Percentiles rank a stretch among this genome's conserved stretches.
Evolutionary conservation across 1,139 yeast genomes (phyloP).

Genomic region (Sugiyamaella sp.): DNA sequence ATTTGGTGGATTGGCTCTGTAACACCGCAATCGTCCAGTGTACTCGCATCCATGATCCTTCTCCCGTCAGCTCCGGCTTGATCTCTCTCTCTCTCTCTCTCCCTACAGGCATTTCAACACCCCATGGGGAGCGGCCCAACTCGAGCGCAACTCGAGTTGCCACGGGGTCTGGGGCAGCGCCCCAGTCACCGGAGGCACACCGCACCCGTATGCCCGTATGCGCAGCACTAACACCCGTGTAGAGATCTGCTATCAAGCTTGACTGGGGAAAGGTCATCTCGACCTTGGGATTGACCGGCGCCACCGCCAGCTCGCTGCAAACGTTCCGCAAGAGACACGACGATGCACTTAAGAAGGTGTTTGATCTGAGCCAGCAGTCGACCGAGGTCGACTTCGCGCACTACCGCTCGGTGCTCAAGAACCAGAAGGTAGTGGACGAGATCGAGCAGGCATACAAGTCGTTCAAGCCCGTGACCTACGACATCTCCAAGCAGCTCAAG

Average conservation of each 20-base stretch:
- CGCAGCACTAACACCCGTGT: constrained; percentile 9
- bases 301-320: constrained; percentile 84
- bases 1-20: too few relatives aligned
- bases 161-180: constrained; percentile 5
- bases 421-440: constrained; percentile 77
- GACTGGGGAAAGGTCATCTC: constrained; percentile 94
- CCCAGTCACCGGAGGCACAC: constrained; percentile 2
- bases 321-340: constrained; percentile 98
- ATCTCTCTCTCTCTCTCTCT: too few relatives aligned
- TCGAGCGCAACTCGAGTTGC: not conserved
- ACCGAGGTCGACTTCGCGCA: constrained; percentile 77
- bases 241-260: constrained; percentile 73
- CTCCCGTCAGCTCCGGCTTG: too few relatives aligned
- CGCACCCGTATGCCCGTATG: too few relatives aligned
- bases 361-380: constrained; percentile 69
- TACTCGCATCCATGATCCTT: too few relatives aligned
- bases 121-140: not conserved
- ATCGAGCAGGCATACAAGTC: constrained; percentile 73
- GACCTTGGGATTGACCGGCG: constrained; percentile 88
- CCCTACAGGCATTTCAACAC: too few relatives aligned
- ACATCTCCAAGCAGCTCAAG: constrained; percentile 86
- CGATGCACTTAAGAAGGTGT: constrained; percentile 86
- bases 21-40: too few relatives aligned
- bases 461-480: constrained; percentile 84
- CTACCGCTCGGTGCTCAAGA: constrained; percentile 81